A percentile compares a stretch with the other conserved stretches of the same genome.
phyloP scores from a whole-genome alignment of 1,284 basidiomycete species.

The Filobasidium uniguttulatum region DNA sequence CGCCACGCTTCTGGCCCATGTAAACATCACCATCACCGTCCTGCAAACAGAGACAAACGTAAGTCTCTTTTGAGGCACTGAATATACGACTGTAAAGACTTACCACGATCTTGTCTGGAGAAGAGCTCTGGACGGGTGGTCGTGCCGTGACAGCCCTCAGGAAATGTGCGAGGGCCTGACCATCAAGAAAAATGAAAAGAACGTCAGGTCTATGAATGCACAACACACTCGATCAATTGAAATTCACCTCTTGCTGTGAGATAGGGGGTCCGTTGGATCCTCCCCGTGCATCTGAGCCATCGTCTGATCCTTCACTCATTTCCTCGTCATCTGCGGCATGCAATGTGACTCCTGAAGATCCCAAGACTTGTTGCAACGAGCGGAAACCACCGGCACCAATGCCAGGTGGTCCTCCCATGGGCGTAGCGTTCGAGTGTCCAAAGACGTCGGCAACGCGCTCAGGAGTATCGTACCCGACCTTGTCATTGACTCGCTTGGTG shows the following conservation, averaged over 20 bases:
- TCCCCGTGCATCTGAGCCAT: background rate
- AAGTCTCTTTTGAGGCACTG: background rate
- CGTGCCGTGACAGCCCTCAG: slow-evolving; percentile 5
- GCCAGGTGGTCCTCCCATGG: slow-evolving; percentile 14
- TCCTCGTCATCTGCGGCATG: slow-evolving; percentile 27
- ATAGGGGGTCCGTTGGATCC: slow-evolving; percentile 2
- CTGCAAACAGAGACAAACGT: background rate
- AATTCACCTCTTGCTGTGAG: slow-evolving; percentile 11
- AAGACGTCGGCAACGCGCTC: slow-evolving; percentile 37
- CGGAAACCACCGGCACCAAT: slow-evolving; percentile 31
- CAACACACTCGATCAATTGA: too few relatives aligned
- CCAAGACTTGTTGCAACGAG: slow-evolving; percentile 32
- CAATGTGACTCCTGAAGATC: slow-evolving; percentile 30
- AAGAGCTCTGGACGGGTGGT: slow-evolving; percentile 2
- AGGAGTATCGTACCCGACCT: slow-evolving; percentile 46
- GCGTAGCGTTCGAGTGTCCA: slow-evolving; percentile 19
- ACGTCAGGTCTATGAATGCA: too few relatives aligned
- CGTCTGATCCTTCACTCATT: slow-evolving; percentile 12
- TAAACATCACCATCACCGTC: slow-evolving; percentile 12
- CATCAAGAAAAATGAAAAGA: too few relatives aligned
- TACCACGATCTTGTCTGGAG: slow-evolving; percentile 6
- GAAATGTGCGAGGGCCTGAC: slow-evolving; percentile 10
- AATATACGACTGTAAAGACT: background rate
- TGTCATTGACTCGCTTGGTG: slow-evolving; percentile 62
- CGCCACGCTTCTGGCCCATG: slow-evolving; percentile 9